Conservation (phyloP, 306 rosid species). For the Cyclanthera cordifolia region DNA sequence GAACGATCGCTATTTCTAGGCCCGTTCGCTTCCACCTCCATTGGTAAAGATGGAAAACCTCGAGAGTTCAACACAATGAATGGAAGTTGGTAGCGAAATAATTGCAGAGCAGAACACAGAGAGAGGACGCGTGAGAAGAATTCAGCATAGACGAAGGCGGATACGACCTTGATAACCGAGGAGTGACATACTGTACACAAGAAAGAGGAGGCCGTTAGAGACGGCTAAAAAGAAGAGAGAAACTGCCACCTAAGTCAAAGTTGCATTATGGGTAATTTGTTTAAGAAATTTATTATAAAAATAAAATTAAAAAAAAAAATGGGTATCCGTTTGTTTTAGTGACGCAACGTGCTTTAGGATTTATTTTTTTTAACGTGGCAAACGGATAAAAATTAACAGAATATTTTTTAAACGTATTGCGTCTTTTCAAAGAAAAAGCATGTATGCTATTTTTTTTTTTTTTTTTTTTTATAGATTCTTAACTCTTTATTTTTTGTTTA, state of each 20-base stretch:
- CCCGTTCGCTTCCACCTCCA: slow-evolving; percentile 58
- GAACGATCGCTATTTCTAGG: slow-evolving; percentile 22
- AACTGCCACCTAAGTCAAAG: neutral
- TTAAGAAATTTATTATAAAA: too few species aligned
- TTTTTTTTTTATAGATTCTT: too few species aligned
- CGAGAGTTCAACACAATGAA: slow-evolving; percentile 5
- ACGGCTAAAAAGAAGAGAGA: neutral
- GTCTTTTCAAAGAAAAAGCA: too few species aligned
- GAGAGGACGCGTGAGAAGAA: neutral
- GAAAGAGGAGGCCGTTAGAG: slow-evolving; percentile 2
- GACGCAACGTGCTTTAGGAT: too few species aligned
- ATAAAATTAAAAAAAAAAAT: too few species aligned
- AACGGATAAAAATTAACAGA: too few species aligned
- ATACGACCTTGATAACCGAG: neutral
- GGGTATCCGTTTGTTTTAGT: too few species aligned
- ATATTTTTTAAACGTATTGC: too few species aligned
- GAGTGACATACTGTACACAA: neutral
- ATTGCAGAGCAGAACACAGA: neutral
- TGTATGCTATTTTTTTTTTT: too few species aligned
- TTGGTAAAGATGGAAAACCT: slow-evolving; percentile 13
- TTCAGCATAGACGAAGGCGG: neutral
- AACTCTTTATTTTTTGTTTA: too few species aligned
- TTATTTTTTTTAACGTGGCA: too few species aligned
- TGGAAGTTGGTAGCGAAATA: neutral
- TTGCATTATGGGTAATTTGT: too few species aligned